Conservation (phyloP, 225 moss, liverwort and hornwort genomes). For the Ulota crispa region DNA sequence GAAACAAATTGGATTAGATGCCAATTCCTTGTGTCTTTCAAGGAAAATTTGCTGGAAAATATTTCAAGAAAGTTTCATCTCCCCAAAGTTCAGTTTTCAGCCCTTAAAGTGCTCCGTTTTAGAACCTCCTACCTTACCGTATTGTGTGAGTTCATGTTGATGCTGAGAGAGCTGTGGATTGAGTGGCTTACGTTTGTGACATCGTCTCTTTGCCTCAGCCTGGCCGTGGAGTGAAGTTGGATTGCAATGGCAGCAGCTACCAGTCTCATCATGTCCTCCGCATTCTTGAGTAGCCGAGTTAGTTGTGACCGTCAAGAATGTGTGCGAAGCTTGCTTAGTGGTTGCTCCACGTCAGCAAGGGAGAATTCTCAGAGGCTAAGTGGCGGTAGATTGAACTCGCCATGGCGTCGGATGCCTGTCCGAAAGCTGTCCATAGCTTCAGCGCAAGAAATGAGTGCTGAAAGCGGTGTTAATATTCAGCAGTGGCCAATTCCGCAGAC, state of each 20-base stretch:
- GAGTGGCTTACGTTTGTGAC: background rate
- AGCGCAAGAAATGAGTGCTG: conserved; percentile 39
- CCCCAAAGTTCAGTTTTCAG: no score
- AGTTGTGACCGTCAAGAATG: conserved; percentile 21
- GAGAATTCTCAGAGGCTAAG: background rate
- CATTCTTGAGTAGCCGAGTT: conserved; percentile 8
- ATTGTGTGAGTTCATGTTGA: background rate
- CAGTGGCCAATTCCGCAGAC: conserved; percentile 57
- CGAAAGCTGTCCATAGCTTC: conserved; percentile 8
- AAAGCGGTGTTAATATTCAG: conserved; percentile 23
- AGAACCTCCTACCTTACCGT: no score
- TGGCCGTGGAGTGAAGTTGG: background rate
- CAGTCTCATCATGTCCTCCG: conserved; percentile 18
- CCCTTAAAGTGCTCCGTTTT: no score
- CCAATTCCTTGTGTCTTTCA: no score
- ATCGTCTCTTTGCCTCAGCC: background rate
- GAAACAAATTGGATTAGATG: no score
- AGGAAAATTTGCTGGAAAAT: no score
- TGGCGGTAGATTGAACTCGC: background rate
- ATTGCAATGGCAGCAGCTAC: conserved; percentile 41
- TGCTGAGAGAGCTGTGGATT: background rate
- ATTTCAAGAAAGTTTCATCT: no score
- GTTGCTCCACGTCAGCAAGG: background rate
- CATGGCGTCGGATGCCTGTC: conserved; percentile 12
- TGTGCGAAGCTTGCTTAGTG: background rate